phyloP scores from a whole-genome alignment of 441 rosid genomes.

The Erodium moschatum region DNA sequence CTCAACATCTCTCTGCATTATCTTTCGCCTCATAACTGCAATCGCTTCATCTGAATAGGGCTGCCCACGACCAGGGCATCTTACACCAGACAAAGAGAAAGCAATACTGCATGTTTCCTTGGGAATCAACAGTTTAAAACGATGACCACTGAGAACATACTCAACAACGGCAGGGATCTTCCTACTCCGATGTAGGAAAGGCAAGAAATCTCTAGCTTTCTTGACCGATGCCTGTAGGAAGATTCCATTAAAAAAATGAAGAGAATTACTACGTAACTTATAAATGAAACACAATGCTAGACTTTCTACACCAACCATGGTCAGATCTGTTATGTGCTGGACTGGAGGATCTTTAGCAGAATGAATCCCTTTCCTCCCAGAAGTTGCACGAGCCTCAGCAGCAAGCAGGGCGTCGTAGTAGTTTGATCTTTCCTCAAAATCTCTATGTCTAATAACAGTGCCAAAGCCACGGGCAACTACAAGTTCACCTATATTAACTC shows the following conservation, averaged over 20 bases:
- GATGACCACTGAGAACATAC: slow-evolving; percentile 94
- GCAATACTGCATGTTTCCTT: slow-evolving; percentile 95
- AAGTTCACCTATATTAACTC: slow-evolving; percentile 76
- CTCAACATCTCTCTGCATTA: slow-evolving; percentile 84
- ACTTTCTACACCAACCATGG: slow-evolving; percentile 30
- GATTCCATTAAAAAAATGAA: slow-evolving; percentile 15
- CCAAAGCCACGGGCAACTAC: slow-evolving; percentile 75
- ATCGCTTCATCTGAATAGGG: slow-evolving; percentile 91
- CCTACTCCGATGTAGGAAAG: slow-evolving; percentile 65
- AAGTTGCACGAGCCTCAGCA: slow-evolving; percentile 76
- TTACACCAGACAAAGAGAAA: slow-evolving; percentile 92
- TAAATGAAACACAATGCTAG: background rate
- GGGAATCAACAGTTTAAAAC: slow-evolving; percentile 82
- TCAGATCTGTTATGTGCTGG: slow-evolving; percentile 72
- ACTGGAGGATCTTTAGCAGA: slow-evolving; percentile 70
- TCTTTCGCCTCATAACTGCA: slow-evolving; percentile 81
- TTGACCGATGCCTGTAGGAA: slow-evolving; percentile 58
- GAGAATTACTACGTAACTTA: background rate
- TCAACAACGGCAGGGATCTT: slow-evolving; percentile 82
- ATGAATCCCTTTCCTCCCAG: slow-evolving; percentile 70
- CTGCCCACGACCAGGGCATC: slow-evolving; percentile 92
- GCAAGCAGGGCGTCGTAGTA: slow-evolving; percentile 81
- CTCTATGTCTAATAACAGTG: slow-evolving; percentile 76
- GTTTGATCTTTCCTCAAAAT: slow-evolving; percentile 94
- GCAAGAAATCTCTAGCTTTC: slow-evolving; percentile 85